phyloP scores from a whole-genome alignment of 148 eudicot species.

The Silene uniflora region DNA sequence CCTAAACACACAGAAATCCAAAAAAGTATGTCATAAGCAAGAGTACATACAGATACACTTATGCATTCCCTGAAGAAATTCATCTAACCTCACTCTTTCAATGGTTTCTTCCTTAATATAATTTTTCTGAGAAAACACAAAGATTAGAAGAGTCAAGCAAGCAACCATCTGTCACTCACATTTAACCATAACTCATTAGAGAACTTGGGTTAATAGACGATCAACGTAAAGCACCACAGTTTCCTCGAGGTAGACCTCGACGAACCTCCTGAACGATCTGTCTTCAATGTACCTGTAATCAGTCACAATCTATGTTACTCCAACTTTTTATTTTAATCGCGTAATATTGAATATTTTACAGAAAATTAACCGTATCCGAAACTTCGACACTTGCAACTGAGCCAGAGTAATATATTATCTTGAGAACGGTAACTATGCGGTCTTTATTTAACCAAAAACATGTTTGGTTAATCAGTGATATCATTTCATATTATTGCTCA shows the following conservation, averaged over 20 bases:
- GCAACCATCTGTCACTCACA: slow-evolving; percentile 1
- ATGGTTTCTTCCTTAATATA: slow-evolving; percentile 94
- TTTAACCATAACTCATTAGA: neutral
- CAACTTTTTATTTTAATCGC: too few relatives aligned
- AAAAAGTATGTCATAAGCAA: neutral
- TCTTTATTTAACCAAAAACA: neutral
- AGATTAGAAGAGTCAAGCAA: neutral
- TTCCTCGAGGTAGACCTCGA: slow-evolving; percentile 95
- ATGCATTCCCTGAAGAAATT: slow-evolving; percentile 93
- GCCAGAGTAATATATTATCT: too few relatives aligned
- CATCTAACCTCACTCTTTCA: slow-evolving; percentile 94
- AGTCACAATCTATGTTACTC: neutral
- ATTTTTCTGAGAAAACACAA: slow-evolving; percentile 59
- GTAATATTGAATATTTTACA: too few relatives aligned
- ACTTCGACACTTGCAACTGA: too few relatives aligned
- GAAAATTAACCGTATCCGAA: too few relatives aligned
- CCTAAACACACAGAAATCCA: neutral
- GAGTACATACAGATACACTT: slow-evolving; percentile 70
- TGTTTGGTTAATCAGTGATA: too few relatives aligned
- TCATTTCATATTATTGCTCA: too few relatives aligned
- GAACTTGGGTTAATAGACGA: slow-evolving; percentile 77
- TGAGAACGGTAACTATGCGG: neutral
- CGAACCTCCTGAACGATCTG: slow-evolving; percentile 91
- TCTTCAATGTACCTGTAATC: slow-evolving; percentile 88
- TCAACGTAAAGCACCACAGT: slow-evolving; percentile 89